Conservation (phyloP, 2,329 filamentous ascomycete species). For the Albifimbria verrucaria region DNA sequence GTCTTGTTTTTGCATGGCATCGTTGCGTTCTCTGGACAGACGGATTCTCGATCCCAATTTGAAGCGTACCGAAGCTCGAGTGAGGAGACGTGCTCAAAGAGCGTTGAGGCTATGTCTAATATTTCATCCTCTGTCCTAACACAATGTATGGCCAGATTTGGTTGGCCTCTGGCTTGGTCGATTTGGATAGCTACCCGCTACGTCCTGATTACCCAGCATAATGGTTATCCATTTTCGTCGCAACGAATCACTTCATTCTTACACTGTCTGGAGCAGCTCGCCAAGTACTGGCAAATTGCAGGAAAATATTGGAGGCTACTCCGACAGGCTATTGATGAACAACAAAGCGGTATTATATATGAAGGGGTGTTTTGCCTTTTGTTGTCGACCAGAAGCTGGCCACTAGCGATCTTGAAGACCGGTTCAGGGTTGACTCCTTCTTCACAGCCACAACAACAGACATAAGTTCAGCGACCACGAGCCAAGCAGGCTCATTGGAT, state of each 20-base stretch:
- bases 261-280: background rate
- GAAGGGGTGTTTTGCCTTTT: background rate
- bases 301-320: constrained; percentile 7
- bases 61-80: background rate
- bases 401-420: constrained; percentile 5
- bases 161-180: constrained; percentile 9
- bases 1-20: constrained; percentile 5
- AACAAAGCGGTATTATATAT: background rate
- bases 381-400: background rate
- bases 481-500: background rate
- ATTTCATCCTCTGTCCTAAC: background rate
- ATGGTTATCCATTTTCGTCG: background rate
- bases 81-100: constrained; percentile 1
- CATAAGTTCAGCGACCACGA: background rate
- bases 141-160: background rate
- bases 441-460: background rate
- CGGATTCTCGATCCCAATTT: background rate
- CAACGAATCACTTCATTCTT: background rate
- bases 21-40: background rate
- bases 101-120: background rate
- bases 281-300: constrained; percentile 8
- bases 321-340: background rate
- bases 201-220: background rate
- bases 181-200: constrained; percentile 6
- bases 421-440: background rate